phyloP scores from a whole-genome alignment of 495 filamentous ascomycete genomes.

The Lineolata rhizophorae region DNA sequence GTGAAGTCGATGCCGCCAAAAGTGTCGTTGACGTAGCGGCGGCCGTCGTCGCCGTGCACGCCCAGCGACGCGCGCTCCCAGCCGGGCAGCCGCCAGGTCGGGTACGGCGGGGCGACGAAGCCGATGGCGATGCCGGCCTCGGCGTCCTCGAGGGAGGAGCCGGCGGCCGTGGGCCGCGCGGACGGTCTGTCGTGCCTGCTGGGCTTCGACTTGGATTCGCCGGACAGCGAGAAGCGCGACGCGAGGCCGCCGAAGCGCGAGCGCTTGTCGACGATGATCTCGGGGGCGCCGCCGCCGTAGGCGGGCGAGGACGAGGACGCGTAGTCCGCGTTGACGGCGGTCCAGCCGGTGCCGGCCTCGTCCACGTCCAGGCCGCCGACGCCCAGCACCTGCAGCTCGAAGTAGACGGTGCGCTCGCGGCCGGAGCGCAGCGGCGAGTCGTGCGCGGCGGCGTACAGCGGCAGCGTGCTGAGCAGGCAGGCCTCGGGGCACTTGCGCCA shows the following conservation, averaged over 20 bases:
- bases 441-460: conserved; percentile 45
- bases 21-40: conserved; percentile 66
- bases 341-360: neutral
- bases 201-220: neutral
- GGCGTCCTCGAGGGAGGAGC: conserved; percentile 18
- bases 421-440: conserved; percentile 43
- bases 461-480: conserved; percentile 42
- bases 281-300: too few species aligned
- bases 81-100: conserved; percentile 67
- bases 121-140: conserved; percentile 54
- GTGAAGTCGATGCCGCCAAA: conserved; percentile 66
- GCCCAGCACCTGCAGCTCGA: conserved; percentile 40
- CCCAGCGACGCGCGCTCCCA: conserved; percentile 78
- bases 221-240: too few species aligned
- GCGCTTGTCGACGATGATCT: too few species aligned
- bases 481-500: conserved; percentile 22
- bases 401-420: conserved; percentile 47
- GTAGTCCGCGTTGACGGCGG: too few species aligned
- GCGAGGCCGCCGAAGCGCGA: too few species aligned
- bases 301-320: too few species aligned
- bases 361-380: conserved; percentile 10
- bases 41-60: conserved; percentile 80
- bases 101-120: conserved; percentile 63
- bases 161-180: too few species aligned
- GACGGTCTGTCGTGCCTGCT: neutral